Evolutionary conservation across 805 yeast species (phyloP).

Genomic region (Kluyveromyces wickerhamii): DNA sequence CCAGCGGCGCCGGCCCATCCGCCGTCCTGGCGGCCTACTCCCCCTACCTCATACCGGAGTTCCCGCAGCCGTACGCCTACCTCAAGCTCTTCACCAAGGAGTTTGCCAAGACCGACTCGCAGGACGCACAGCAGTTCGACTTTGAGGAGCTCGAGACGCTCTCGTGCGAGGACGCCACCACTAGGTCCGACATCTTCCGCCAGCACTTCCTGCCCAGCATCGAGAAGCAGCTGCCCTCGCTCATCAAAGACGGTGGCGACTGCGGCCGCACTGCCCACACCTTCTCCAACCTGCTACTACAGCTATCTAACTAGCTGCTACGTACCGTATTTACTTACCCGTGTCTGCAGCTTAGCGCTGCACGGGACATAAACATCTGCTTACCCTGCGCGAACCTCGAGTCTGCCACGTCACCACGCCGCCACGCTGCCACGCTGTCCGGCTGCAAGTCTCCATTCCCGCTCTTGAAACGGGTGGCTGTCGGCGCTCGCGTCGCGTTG

Average conservation of each 20-base stretch:
- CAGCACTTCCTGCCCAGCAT: conserved; percentile 48
- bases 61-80: conserved; percentile 57
- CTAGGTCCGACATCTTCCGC: conserved; percentile 42
- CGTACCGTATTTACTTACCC: too few relatives aligned
- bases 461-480: too few relatives aligned
- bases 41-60: conserved; percentile 43
- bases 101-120: conserved; percentile 8
- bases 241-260: conserved; percentile 67
- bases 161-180: conserved; percentile 53
- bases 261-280: conserved; percentile 45
- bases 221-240: conserved; percentile 39
- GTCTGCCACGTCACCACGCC: too few relatives aligned
- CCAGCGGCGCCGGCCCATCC: neutral
- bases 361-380: too few relatives aligned
- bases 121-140: conserved; percentile 1
- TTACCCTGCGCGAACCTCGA: too few relatives aligned
- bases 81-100: conserved; percentile 50
- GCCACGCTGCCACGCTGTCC: too few relatives aligned
- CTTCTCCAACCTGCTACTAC: neutral
- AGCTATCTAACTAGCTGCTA: too few relatives aligned
- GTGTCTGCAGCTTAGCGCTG: too few relatives aligned
- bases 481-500: too few relatives aligned
- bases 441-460: too few relatives aligned
- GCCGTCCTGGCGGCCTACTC: neutral
- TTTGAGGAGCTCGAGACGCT: conserved; percentile 35